Evolutionary conservation across 192 early-diverging fungal genomes (phyloP).

Genomic region (Coemansia sp.): DNA sequence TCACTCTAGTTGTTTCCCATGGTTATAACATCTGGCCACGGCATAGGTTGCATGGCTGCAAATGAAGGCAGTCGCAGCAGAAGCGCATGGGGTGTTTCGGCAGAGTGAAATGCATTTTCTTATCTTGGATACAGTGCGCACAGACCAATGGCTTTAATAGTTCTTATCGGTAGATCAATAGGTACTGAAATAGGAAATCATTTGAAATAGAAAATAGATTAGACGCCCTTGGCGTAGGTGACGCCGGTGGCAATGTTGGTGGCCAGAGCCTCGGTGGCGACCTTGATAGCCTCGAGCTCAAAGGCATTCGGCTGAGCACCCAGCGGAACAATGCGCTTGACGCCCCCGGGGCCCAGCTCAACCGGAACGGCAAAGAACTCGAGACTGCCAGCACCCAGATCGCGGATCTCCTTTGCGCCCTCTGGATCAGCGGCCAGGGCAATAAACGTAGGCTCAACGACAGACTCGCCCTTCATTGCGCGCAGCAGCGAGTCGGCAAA

Average conservation of each 20-base stretch:
- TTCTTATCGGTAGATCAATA: neutral
- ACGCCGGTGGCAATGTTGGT: slow-evolving; percentile 88
- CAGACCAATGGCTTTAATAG: neutral
- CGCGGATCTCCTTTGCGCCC: slow-evolving; percentile 50
- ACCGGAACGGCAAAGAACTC: slow-evolving; percentile 75
- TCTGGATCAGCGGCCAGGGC: slow-evolving; percentile 54
- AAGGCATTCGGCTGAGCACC: slow-evolving; percentile 60
- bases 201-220: neutral
- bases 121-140: neutral
- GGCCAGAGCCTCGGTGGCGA: slow-evolving; percentile 79
- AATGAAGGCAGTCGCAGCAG: no score
- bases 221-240: slow-evolving; percentile 64
- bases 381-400: slow-evolving; percentile 58
- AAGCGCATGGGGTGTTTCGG: neutral
- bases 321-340: slow-evolving; percentile 82
- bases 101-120: neutral
- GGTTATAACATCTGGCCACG: no score
- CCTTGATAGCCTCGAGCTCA: slow-evolving; percentile 77
- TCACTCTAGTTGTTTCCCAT: no score
- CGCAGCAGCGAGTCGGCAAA: slow-evolving; percentile 88
- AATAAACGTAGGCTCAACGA: slow-evolving; percentile 83
- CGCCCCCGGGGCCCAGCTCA: slow-evolving; percentile 73
- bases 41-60: no score
- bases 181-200: slow-evolving; percentile 23
- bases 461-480: slow-evolving; percentile 66